A percentile compares a stretch with the other conserved stretches of the same genome.
Evolutionary conservation across 768 basidiomycete genomes (phyloP).

Genomic region (Leccinum barrowsii): DNA sequence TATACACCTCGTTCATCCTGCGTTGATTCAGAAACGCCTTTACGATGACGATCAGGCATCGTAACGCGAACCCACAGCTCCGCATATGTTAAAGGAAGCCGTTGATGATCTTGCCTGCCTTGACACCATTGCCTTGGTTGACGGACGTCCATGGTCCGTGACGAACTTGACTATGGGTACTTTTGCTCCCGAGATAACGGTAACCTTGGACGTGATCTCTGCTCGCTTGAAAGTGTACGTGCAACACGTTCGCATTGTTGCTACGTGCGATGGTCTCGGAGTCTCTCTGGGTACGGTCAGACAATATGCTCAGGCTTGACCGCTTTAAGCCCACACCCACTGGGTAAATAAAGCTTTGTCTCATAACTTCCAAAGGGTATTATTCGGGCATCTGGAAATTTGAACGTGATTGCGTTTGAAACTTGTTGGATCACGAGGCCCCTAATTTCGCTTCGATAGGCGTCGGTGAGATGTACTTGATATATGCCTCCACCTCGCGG

Average conservation of each 20-base stretch:
- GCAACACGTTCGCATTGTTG: slow-evolving; percentile 66
- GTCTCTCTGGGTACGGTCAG: slow-evolving; percentile 59
- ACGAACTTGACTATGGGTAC: slow-evolving; percentile 97
- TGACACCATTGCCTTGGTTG: slow-evolving; percentile 84
- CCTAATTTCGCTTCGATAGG: slow-evolving; percentile 78
- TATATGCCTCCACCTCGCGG: slow-evolving; percentile 80
- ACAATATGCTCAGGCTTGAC: neutral
- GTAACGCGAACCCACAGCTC: slow-evolving; percentile 60
- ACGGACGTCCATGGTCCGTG: slow-evolving; percentile 73
- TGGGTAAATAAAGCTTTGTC: slow-evolving; percentile 90
- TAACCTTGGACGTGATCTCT: slow-evolving; percentile 74
- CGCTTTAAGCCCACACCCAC: slow-evolving; percentile 58
- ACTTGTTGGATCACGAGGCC: slow-evolving; percentile 69
- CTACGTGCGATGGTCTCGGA: slow-evolving; percentile 70
- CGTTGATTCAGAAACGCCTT: slow-evolving; percentile 89
- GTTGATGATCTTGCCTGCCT: slow-evolving; percentile 75
- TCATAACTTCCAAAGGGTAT: slow-evolving; percentile 90
- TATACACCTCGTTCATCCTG: slow-evolving; percentile 97
- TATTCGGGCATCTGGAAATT: slow-evolving; percentile 78
- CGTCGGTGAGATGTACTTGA: slow-evolving; percentile 84
- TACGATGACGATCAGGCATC: slow-evolving; percentile 79
- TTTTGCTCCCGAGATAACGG: slow-evolving; percentile 88
- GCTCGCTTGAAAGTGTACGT: slow-evolving; percentile 70
- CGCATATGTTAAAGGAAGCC: slow-evolving; percentile 68
- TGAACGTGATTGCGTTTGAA: slow-evolving; percentile 53